Evolutionary conservation across 495 filamentous ascomycete genomes (phyloP), one percentile per base, ranked within the genome.

Genomic region (Aspergillus avenaceus): DNA sequence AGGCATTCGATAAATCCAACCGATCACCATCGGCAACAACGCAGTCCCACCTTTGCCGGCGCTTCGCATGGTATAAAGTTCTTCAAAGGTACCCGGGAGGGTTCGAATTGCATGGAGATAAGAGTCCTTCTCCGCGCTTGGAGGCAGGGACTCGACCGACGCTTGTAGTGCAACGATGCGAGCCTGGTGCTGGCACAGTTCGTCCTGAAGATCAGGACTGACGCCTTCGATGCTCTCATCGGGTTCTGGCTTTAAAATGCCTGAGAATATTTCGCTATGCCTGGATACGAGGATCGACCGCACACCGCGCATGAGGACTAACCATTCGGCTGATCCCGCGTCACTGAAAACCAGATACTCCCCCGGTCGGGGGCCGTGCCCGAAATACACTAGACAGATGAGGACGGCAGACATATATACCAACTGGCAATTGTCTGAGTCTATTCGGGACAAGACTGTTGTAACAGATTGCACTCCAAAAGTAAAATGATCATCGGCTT

Each of bases 301-400:
- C 37, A 78, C 74, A 0, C 74, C 74, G 6, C 63, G 60, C 53
- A 78, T 64, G 14, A 76, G 62, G 9, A 71, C 63, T 4, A 66
- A 58, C 74, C 73, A 78, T 47, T 77, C 72, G 0, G 68, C 58
- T 14, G 62, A 56, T 0, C 72, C 71, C 2, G 40, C 50, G 5
- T 62, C 54, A 43, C 65, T 67, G 60, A 75, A 75, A n/a, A 76
- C 60, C 9, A 76, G 65, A 34, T 70, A 74, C 37, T 74, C 69
- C 11, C 69, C 71, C 0, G 40, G 29, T 3, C 60, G 56, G 0
- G 73, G 72, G 0, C 72, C 71, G 19, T 67, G 65, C 6, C 64
- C 74, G 19, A 74, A 76, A 50, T 78, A 77, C 2, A 74, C 63
- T 24, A 77, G 67, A 31, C 68, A 70, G 11, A 77, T 70, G 34